These are phyloP conservation scores for Chlorella variabilis DNA, from an alignment of 163 green algal genomes.

Conservation along the genomic window DNA sequence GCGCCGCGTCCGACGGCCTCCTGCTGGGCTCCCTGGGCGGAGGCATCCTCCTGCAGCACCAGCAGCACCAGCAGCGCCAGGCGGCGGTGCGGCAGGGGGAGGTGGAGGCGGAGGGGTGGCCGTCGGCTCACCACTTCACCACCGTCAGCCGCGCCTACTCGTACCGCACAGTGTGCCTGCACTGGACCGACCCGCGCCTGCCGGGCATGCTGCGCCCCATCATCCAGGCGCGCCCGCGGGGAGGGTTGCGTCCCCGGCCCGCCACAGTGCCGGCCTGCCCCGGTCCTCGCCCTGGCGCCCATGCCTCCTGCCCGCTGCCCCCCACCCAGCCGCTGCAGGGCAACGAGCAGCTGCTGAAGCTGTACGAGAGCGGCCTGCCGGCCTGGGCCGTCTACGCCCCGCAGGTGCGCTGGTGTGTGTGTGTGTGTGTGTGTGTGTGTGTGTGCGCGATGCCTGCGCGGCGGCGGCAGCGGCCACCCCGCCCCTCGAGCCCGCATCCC, in stretches of 20 bases:
- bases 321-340: no score
- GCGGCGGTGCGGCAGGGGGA: background rate
- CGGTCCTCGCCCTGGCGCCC: no score
- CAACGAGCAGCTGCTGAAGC: slow-evolving; percentile 80
- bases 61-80: slow-evolving; percentile 9
- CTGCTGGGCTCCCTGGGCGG: background rate
- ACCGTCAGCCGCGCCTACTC: slow-evolving; percentile 43
- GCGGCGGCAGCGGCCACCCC: background rate
- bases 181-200: slow-evolving; percentile 43
- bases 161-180: slow-evolving; percentile 60
- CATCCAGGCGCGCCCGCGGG: slow-evolving; percentile 33
- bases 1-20: background rate
- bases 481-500: background rate
- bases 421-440: background rate
- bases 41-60: background rate
- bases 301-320: no score
- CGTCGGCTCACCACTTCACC: slow-evolving; percentile 47
- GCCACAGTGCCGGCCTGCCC: no score
- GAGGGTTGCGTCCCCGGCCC: background rate
- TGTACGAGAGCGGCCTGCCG: slow-evolving; percentile 82
- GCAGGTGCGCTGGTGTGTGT: background rate
- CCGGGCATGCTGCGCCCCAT: slow-evolving; percentile 46
- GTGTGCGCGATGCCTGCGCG: background rate
- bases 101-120: slow-evolving; percentile 5
- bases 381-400: slow-evolving; percentile 73